Evolutionary conservation across 495 filamentous ascomycete species (phyloP), one percentile per base, ranked within the genome.

Genomic region (Sphaerosporella brunnea): DNA sequence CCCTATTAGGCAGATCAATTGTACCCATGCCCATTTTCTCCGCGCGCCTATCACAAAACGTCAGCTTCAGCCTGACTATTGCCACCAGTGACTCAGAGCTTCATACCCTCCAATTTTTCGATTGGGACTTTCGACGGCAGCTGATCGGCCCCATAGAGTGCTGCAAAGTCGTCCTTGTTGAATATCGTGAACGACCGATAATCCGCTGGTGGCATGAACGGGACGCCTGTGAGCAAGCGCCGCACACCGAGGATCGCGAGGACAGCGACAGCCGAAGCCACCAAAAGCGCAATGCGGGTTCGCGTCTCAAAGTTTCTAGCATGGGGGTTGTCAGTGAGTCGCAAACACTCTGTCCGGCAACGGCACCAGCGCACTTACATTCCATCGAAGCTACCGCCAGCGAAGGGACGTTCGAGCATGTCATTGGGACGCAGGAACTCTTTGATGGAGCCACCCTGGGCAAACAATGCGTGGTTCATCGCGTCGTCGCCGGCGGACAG

Each of bases 111-210:
- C 34, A 57, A 41, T 18, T 36, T 44, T 26, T 59, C 56, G 32
- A 59, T 49, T 16, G 56, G 56, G 21, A 48, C 48, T 19, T 59
- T 51, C 20, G 54, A 56, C 26, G 56, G 56, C 1, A 47, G 36
- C 16, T 51, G 51, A 28, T 55, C 56, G 26, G 39, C 28, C 15
- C 47, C 28, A 23, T 59, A 55, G 34, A 59, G 55, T 19, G 59
- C 47, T 4, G 55, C 19, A 41, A 59, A 59, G 23, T 59, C 51
- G 4, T 36, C 36, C 36, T 59, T 59, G 39, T 55, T 59, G 24
- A 52, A 53, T 20, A 59, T 41, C 23, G 41, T 47, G 26, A 56
- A 56, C 16, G 24, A 43, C 2, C 38, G 54, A 16, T 57, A 52
- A 18, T 52, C 43, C 34, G 24, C 51, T 2, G 54, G 40, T 20